Conservation (phyloP, 139 green algal species). For the Chlorella sp. region DNA sequence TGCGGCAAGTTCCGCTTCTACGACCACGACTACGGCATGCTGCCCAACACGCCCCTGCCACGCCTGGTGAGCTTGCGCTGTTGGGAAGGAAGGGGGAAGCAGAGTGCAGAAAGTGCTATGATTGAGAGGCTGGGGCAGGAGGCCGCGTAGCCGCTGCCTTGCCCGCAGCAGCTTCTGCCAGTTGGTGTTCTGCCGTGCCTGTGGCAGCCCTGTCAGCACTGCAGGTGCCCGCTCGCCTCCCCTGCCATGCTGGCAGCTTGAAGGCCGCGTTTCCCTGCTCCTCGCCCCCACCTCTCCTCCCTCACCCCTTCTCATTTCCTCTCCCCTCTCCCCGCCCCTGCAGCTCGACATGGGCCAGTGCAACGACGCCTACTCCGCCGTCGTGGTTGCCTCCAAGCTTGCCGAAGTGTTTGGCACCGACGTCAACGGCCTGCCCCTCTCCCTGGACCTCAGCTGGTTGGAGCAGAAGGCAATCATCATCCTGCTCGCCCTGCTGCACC, state of each 20-base stretch:
- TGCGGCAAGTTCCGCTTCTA: slow-evolving; percentile 83
- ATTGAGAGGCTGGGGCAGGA: too few species aligned
- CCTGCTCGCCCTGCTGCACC: slow-evolving; percentile 79
- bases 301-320: neutral
- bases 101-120: too few species aligned
- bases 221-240: too few species aligned
- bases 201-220: too few species aligned
- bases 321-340: neutral
- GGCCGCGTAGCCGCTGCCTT: too few species aligned
- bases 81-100: slow-evolving; percentile 18
- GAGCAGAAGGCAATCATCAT: slow-evolving; percentile 88
- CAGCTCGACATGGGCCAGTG: slow-evolving; percentile 81
- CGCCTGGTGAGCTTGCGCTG: slow-evolving; percentile 61
- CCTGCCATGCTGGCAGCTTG: too few species aligned
- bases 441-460: slow-evolving; percentile 80
- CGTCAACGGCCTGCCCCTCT: slow-evolving; percentile 83
- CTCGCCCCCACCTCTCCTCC: neutral
- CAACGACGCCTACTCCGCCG: slow-evolving; percentile 69
- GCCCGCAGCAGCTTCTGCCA: too few species aligned
- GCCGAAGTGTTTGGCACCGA: slow-evolving; percentile 79
- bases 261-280: too few species aligned
- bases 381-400: slow-evolving; percentile 75
- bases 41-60: slow-evolving; percentile 23
- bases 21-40: slow-evolving; percentile 54
- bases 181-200: too few species aligned